Percentiles rank a stretch among this genome's conserved stretches.
Conservation (phyloP, 2,329 filamentous ascomycete genomes). For the Phaeoacremonium minimum region DNA sequence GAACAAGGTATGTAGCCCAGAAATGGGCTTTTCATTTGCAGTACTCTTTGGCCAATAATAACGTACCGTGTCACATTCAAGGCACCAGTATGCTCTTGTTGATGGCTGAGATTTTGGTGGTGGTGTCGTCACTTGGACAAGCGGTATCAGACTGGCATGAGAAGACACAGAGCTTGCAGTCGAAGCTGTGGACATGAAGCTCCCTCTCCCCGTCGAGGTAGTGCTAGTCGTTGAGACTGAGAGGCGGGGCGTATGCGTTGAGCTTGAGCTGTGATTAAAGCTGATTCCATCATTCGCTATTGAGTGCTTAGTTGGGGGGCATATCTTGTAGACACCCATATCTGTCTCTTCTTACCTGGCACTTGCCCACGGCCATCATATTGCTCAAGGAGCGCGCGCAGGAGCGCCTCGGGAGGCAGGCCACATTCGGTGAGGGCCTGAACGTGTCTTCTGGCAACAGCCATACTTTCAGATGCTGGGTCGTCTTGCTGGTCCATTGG, state of each 20-base stretch:
- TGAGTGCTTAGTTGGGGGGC: too few species aligned
- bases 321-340: too few species aligned
- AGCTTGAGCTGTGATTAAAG: slow-evolving; percentile 4
- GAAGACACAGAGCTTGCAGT: slow-evolving; percentile 24
- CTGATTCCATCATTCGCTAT: too few species aligned
- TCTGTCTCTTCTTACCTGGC: too few species aligned
- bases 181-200: slow-evolving; percentile 34
- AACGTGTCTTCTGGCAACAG: slow-evolving; percentile 24
- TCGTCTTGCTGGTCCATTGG: slow-evolving; percentile 17
- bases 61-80: slow-evolving; percentile 21
- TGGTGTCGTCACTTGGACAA: slow-evolving; percentile 23
- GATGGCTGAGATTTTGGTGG: neutral
- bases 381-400: slow-evolving; percentile 25
- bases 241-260: slow-evolving; percentile 4
- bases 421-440: slow-evolving; percentile 22
- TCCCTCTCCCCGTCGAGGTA: slow-evolving; percentile 41
- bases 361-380: slow-evolving; percentile 11
- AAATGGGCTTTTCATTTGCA: too few species aligned
- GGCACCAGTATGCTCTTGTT: slow-evolving; percentile 50
- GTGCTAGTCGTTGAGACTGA: slow-evolving; percentile 25
- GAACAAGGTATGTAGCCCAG: too few species aligned
- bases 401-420: slow-evolving; percentile 22
- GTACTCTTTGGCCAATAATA: too few species aligned
- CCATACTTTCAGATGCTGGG: slow-evolving; percentile 19
- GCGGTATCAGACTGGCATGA: slow-evolving; percentile 25